Conservation (phyloP, 164 flowering plant genomes). For the Magnolia officinalis region DNA sequence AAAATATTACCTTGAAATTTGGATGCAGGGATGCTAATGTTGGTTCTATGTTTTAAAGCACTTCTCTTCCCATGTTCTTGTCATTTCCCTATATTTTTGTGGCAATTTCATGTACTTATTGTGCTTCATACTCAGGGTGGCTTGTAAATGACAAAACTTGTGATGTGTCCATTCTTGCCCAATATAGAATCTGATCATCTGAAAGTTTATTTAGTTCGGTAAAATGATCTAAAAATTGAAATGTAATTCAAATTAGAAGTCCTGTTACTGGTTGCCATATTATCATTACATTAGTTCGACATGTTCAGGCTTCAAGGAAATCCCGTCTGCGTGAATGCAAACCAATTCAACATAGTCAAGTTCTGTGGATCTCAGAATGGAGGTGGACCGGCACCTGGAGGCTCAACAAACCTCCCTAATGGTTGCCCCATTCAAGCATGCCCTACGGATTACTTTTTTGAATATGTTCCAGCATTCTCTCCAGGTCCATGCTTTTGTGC, state of each 20-base stretch:
- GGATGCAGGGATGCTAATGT: not conserved
- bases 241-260: not conserved
- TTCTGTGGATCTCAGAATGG: constrained; percentile 38
- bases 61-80: not conserved
- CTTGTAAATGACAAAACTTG: not conserved
- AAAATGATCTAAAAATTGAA: not conserved
- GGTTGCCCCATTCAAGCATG: constrained; percentile 42
- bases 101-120: not conserved
- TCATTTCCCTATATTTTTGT: not conserved
- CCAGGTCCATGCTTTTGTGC: constrained; percentile 61
- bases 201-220: not conserved
- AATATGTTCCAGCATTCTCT: constrained; percentile 39
- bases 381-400: constrained; percentile 8
- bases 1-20: not conserved
- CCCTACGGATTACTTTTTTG: constrained; percentile 39
- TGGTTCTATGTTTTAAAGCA: not conserved
- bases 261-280: not conserved
- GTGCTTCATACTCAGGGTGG: not conserved
- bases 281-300: constrained; percentile 3
- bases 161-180: not conserved
- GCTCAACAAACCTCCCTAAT: constrained; percentile 8
- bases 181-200: not conserved
- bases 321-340: constrained; percentile 51
- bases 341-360: constrained; percentile 32
- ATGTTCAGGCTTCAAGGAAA: constrained; percentile 70